A percentile compares a stretch with the other conserved stretches of the same genome.
phyloP scores from a whole-genome alignment of 495 filamentous ascomycete species.

The Astrocystis sublimbata region DNA sequence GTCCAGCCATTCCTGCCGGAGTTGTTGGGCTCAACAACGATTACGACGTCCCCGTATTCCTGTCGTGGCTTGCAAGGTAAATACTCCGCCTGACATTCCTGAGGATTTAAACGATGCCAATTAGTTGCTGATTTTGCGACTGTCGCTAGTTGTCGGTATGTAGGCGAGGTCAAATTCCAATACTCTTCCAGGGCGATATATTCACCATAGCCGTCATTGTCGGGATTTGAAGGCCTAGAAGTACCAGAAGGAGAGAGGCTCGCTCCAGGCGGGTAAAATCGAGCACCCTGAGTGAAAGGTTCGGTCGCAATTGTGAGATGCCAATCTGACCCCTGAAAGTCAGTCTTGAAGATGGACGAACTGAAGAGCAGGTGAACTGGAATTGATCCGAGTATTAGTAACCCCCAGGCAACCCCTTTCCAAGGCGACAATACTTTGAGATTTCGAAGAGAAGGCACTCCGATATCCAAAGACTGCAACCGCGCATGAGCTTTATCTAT shows the following conservation, averaged over 20 bases:
- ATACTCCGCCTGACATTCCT: constrained; percentile 16
- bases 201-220: constrained; percentile 6
- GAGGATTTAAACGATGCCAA: constrained; percentile 3
- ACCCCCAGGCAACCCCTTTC: constrained; percentile 7
- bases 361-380: constrained; percentile 24
- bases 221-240: not conserved
- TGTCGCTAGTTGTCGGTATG: constrained; percentile 3
- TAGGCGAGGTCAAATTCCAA: not conserved
- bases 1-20: constrained; percentile 12
- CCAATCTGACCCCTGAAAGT: constrained; percentile 17
- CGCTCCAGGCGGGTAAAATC: constrained; percentile 21
- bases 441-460: constrained; percentile 18
- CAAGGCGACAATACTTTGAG: constrained; percentile 4
- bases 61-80: constrained; percentile 13
- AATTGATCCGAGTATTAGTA: constrained; percentile 13
- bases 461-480: constrained; percentile 23
- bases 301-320: constrained; percentile 15
- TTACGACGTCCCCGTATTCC: constrained; percentile 16
- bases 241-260: constrained; percentile 15
- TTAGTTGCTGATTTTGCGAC: not conserved
- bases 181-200: constrained; percentile 2
- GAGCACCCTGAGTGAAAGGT: constrained; percentile 8
- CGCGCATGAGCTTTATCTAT: constrained; percentile 12
- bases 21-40: constrained; percentile 14
- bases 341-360: constrained; percentile 20